These are phyloP conservation scores for Castanea crenata DNA, from an alignment of 306 rosid genomes.

Conservation along the genomic window DNA sequence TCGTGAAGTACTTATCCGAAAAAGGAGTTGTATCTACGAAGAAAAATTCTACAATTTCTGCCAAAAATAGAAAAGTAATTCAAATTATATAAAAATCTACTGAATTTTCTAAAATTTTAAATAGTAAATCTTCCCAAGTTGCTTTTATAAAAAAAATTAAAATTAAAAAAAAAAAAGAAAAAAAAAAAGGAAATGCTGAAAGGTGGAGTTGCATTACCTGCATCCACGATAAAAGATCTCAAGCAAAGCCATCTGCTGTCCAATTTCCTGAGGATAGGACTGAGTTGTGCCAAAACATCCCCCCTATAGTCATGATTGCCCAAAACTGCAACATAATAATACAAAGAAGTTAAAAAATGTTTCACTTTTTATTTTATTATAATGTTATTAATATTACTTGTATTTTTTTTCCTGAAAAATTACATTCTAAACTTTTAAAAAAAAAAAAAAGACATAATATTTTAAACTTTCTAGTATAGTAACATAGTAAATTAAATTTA, in stretches of 20 bases:
- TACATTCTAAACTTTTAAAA: too few species aligned
- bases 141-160: neutral
- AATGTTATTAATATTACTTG: neutral
- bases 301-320: constrained; percentile 65
- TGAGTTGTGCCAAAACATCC: constrained; percentile 33
- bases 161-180: too few species aligned
- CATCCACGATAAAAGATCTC: constrained; percentile 45
- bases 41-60: constrained; percentile 55
- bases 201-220: constrained; percentile 34
- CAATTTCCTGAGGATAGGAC: constrained; percentile 40
- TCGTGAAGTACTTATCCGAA: constrained; percentile 39
- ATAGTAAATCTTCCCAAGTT: neutral
- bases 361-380: neutral
- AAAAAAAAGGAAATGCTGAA: neutral
- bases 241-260: constrained; percentile 60
- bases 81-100: too few species aligned
- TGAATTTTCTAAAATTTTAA: neutral
- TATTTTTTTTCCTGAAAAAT: too few species aligned
- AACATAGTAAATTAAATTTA: too few species aligned
- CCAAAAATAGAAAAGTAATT: neutral
- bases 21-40: constrained; percentile 76
- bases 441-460: too few species aligned
- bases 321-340: constrained; percentile 25
- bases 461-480: too few species aligned
- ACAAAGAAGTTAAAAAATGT: neutral